A percentile compares a stretch with the other conserved stretches of the same genome.
Conservation (phyloP, 768 basidiomycete genomes). For the Tulasnella sp. region DNA sequence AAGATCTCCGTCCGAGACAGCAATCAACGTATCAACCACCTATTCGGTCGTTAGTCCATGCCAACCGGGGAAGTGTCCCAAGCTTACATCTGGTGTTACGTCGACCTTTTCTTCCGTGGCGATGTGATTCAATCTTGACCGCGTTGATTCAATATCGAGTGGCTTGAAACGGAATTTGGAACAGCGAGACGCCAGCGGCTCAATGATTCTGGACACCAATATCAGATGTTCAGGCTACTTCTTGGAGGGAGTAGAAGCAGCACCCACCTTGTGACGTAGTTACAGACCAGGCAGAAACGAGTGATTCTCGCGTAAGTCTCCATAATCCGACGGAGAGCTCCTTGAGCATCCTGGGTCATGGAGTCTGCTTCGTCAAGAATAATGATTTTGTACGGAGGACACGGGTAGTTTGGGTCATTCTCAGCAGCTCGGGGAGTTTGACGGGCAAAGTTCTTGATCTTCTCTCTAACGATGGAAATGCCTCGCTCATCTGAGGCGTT, state of each 20-base stretch:
- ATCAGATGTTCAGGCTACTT: not conserved
- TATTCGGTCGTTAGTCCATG: not conserved
- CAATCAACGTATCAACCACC: conserved; percentile 67
- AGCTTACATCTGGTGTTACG: conserved; percentile 35
- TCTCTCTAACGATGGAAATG: conserved; percentile 93
- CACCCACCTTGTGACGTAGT: conserved; percentile 91
- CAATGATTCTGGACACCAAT: conserved; percentile 70
- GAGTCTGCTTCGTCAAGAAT: conserved; percentile 99
- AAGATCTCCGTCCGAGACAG: conserved; percentile 81
- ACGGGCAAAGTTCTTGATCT: conserved; percentile 96
- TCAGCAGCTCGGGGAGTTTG: conserved; percentile 86
- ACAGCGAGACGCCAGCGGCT: conserved; percentile 96
- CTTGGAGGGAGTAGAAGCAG: not conserved
- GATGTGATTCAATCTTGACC: conserved; percentile 68
- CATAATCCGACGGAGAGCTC: conserved; percentile 96
- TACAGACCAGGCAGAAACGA: conserved; percentile 95
- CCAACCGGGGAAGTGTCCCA: not conserved
- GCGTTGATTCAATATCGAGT: conserved; percentile 69
- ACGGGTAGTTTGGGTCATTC: conserved; percentile 80
- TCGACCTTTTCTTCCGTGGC: conserved; percentile 64
- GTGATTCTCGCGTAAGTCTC: conserved; percentile 97
- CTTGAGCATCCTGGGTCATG: conserved; percentile 99
- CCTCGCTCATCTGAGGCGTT: conserved; percentile 99
- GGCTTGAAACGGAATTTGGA: conserved; percentile 98
- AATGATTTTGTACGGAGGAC: conserved; percentile 97